A percentile compares a stretch with the other conserved stretches of the same genome.
Evolutionary conservation across 805 yeast species (phyloP).

Genomic region (Cyberlindnera mycetangii): DNA sequence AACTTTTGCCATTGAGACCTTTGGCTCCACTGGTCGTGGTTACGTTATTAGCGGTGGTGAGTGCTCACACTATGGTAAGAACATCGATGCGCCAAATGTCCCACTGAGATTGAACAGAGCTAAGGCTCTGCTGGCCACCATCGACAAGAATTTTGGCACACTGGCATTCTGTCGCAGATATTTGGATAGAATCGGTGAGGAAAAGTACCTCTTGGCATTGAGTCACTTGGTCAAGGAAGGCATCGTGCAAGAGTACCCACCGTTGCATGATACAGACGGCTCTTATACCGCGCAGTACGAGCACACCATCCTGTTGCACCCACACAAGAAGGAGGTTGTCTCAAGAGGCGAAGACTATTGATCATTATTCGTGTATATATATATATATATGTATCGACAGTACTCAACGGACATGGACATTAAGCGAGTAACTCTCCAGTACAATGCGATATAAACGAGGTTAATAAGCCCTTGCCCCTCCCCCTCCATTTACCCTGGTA

Average conservation of each 20-base stretch:
- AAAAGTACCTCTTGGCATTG: slow-evolving; percentile 83
- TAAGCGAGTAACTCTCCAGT: too few relatives aligned
- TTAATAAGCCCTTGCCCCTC: too few relatives aligned
- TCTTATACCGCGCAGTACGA: slow-evolving; percentile 95
- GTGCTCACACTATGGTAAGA: slow-evolving; percentile 87
- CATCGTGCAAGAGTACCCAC: slow-evolving; percentile 91
- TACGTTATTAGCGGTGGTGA: slow-evolving; percentile 85
- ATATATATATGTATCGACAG: neutral
- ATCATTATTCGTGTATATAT: slow-evolving; percentile 2
- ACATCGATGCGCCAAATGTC: slow-evolving; percentile 44
- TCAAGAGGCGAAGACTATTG: slow-evolving; percentile 93
- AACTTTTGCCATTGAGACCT: slow-evolving; percentile 96
- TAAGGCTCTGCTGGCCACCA: slow-evolving; percentile 61
- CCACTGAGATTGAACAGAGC: slow-evolving; percentile 65
- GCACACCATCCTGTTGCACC: slow-evolving; percentile 88
- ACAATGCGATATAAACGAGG: too few relatives aligned
- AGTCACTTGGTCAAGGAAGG: slow-evolving; percentile 84
- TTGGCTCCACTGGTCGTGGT: slow-evolving; percentile 96
- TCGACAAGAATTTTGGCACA: slow-evolving; percentile 85
- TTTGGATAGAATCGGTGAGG: slow-evolving; percentile 87
- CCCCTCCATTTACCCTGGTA: too few relatives aligned
- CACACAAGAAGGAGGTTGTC: slow-evolving; percentile 90
- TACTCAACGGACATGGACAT: neutral
- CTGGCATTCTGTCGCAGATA: slow-evolving; percentile 96
- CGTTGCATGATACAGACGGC: slow-evolving; percentile 79